Evolutionary conservation across 1,139 yeast genomes (phyloP).

Genomic region (Nakaseomyces nivariensis): DNA sequence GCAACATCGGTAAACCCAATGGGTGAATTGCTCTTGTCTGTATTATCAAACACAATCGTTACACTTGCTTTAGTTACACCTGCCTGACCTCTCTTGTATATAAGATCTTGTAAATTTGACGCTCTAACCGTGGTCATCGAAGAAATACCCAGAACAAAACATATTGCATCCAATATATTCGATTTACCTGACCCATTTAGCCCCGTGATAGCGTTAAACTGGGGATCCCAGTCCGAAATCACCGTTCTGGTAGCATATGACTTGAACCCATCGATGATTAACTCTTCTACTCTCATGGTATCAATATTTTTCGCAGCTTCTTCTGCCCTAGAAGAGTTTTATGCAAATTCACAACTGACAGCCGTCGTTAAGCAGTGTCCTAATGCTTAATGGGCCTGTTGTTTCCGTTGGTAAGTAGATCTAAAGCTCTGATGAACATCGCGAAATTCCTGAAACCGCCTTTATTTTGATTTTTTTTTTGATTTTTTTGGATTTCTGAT

Average conservation of each 20-base stretch:
- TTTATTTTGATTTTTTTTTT: not conserved
- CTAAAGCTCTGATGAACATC: not conserved
- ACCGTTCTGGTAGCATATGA: constrained; percentile 97
- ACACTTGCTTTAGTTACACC: constrained; percentile 97
- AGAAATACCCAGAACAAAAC: constrained; percentile 95
- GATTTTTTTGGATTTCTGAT: not conserved
- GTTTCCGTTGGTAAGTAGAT: too few relatives aligned
- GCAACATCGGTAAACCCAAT: constrained; percentile 75
- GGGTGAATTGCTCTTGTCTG: constrained; percentile 67
- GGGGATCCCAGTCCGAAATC: constrained; percentile 89
- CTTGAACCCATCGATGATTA: constrained; percentile 94
- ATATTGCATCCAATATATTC: constrained; percentile 88
- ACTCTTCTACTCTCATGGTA: constrained; percentile 83
- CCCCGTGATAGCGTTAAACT: constrained; percentile 96
- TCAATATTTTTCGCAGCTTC: not conserved
- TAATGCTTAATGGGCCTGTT: too few relatives aligned
- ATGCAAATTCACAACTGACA: too few relatives aligned
- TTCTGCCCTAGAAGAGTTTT: not conserved
- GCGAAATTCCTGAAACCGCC: not conserved
- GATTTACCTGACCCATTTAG: constrained; percentile 96
- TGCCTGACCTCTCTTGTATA: constrained; percentile 95
- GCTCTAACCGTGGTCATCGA: constrained; percentile 93
- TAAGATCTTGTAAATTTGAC: constrained; percentile 82
- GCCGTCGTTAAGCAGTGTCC: too few relatives aligned
- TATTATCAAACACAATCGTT: constrained; percentile 86